Percentiles rank a stretch among this genome's conserved stretches.
These are phyloP conservation scores for Aurantiochytrium sp. DNA, from an alignment of 108 stramenopile species.

Conservation along the genomic window DNA sequence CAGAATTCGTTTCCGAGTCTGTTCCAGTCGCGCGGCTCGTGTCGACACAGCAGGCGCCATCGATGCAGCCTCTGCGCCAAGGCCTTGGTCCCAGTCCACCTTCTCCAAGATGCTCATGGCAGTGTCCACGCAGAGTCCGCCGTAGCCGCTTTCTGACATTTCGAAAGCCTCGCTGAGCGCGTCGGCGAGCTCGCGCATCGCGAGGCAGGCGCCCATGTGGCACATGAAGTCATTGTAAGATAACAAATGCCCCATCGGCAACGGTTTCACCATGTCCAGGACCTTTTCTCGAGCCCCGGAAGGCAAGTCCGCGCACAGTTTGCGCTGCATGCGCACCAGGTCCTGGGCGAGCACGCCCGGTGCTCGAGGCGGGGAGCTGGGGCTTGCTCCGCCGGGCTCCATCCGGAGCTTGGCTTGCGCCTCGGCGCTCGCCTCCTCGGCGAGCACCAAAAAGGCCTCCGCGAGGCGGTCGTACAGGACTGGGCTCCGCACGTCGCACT, in stretches of 20 bases:
- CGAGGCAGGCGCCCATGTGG: neutral
- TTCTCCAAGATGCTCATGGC: neutral
- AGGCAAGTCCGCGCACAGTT: neutral
- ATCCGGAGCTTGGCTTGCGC: neutral
- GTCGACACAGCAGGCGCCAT: too few relatives aligned
- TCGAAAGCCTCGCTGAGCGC: neutral
- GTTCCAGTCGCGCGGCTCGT: too few relatives aligned
- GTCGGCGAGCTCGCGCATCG: neutral
- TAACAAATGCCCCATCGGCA: neutral
- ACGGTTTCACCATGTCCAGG: neutral
- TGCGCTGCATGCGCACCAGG: neutral
- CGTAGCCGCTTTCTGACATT: neutral
- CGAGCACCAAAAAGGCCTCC: neutral
- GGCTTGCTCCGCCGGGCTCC: neutral
- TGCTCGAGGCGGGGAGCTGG: neutral
- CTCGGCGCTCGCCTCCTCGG: neutral
- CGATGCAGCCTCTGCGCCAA: too few relatives aligned
- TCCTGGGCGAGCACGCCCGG: neutral
- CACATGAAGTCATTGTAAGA: constrained; percentile 28
- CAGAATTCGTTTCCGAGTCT: too few relatives aligned
- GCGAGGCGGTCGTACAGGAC: neutral
- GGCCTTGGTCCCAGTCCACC: neutral
- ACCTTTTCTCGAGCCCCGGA: neutral
- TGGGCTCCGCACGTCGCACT: constrained; percentile 4
- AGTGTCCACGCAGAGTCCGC: neutral